A percentile compares a stretch with the other conserved stretches of the same genome.
Conservation (phyloP, 2,329 filamentous ascomycete genomes). For the Cyanodermella asteris region DNA sequence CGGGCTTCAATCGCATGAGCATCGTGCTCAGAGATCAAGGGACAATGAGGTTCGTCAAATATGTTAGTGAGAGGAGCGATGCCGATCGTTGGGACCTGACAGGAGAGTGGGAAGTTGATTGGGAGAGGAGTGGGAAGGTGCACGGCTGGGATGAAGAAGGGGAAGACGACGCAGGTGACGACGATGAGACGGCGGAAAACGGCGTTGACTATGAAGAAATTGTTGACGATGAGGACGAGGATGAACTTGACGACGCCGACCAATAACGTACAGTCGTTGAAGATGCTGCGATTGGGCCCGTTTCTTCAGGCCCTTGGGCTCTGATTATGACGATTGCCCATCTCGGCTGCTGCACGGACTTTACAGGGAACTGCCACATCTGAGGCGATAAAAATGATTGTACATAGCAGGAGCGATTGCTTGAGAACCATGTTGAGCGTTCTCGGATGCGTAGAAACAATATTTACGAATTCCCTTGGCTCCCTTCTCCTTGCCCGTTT, state of each 20-base stretch:
- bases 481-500: no score
- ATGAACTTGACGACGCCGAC: constrained; percentile 1
- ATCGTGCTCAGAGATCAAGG: constrained; percentile 76
- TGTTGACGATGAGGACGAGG: constrained; percentile 3
- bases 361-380: no score
- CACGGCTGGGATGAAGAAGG: constrained; percentile 27
- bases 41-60: constrained; percentile 85
- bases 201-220: not conserved
- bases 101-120: constrained; percentile 49
- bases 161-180: constrained; percentile 26
- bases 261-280: constrained; percentile 1
- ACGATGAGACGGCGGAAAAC: constrained; percentile 8
- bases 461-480: no score
- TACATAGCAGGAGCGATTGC: no score
- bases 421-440: no score
- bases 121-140: no score
- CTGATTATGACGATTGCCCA: no score
- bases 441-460: no score
- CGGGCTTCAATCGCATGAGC: constrained; percentile 74
- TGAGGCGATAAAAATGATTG: no score
- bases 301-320: no score
- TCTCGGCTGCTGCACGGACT: no score
- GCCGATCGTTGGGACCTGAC: constrained; percentile 88
- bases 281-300: not conserved
- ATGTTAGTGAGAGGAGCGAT: constrained; percentile 59